Conservation (phyloP, 768 basidiomycete species). For the Rhizopogon vinicolor region DNA sequence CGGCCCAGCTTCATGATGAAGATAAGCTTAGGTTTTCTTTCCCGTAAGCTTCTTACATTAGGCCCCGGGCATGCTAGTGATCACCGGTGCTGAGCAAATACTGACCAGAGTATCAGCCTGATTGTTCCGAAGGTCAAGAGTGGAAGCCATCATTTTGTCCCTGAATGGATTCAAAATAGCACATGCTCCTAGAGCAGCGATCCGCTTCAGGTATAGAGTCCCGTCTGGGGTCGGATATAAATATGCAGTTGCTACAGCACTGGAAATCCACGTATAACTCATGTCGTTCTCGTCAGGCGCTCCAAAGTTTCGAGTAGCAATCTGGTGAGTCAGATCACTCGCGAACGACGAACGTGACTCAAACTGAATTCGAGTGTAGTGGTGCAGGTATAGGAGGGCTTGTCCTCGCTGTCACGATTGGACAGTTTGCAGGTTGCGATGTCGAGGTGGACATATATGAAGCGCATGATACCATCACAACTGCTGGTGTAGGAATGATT, state of each 20-base stretch:
- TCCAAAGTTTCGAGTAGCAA: neutral
- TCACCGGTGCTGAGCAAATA: too few relatives aligned
- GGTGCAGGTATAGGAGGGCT: neutral
- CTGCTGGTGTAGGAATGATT: slow-evolving; percentile 38
- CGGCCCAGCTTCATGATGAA: too few relatives aligned
- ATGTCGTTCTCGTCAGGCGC: neutral
- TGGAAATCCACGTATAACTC: neutral
- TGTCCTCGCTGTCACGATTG: slow-evolving; percentile 34
- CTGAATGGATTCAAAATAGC: too few relatives aligned
- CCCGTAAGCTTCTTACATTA: too few relatives aligned
- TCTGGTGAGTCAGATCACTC: slow-evolving; percentile 6
- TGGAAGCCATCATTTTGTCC: too few relatives aligned
- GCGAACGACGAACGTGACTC: neutral
- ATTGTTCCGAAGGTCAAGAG: too few relatives aligned
- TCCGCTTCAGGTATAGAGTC: too few relatives aligned
- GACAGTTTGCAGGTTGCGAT: slow-evolving; percentile 20
- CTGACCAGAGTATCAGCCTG: too few relatives aligned
- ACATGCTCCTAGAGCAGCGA: too few relatives aligned
- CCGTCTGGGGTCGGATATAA: neutral
- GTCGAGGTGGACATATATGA: slow-evolving; percentile 44
- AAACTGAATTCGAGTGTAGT: neutral
- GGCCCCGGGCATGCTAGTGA: too few relatives aligned
- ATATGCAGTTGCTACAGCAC: neutral
- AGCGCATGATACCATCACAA: slow-evolving; percentile 35
- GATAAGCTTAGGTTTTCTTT: too few relatives aligned